Conservation (phyloP, 768 basidiomycete genomes). For the Mycena filopes region DNA sequence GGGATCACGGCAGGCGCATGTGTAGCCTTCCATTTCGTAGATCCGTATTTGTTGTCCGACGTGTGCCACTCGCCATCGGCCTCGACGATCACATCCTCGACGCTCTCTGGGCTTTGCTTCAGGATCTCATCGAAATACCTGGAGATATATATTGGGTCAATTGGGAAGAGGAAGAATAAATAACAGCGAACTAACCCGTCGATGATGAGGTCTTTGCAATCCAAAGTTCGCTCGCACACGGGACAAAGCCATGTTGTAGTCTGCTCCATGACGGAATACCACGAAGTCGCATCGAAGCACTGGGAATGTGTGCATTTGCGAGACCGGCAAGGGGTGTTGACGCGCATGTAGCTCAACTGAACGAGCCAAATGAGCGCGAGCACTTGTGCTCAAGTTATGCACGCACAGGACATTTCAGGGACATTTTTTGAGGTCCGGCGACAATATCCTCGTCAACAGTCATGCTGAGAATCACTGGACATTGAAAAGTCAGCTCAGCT, state of each 20-base stretch:
- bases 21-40: constrained; percentile 71
- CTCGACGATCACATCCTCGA: constrained; percentile 95
- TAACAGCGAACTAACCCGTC: constrained; percentile 75
- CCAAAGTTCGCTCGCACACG: constrained; percentile 85
- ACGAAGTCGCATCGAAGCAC: constrained; percentile 95
- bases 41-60: constrained; percentile 85
- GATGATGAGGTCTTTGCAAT: constrained; percentile 84
- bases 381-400: neutral
- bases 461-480: constrained; percentile 65
- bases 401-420: constrained; percentile 92
- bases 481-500: constrained; percentile 19
- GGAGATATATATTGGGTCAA: constrained; percentile 11
- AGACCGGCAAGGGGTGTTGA: constrained; percentile 87
- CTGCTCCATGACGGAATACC: constrained; percentile 95
- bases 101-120: constrained; percentile 75
- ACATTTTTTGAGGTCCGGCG: constrained; percentile 90
- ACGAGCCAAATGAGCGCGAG: neutral
- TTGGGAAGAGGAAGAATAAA: neutral
- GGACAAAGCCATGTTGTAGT: constrained; percentile 98
- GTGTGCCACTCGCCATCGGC: constrained; percentile 98
- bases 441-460: constrained; percentile 92
- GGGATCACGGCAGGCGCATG: constrained; percentile 51
- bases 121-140: constrained; percentile 93
- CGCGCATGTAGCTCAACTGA: constrained; percentile 87
- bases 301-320: constrained; percentile 88